Percentiles rank a stretch among this genome's conserved stretches.
Evolutionary conservation across 129 eudicot genomes (phyloP).

Genomic region (Centrapalus pauciflorus): DNA sequence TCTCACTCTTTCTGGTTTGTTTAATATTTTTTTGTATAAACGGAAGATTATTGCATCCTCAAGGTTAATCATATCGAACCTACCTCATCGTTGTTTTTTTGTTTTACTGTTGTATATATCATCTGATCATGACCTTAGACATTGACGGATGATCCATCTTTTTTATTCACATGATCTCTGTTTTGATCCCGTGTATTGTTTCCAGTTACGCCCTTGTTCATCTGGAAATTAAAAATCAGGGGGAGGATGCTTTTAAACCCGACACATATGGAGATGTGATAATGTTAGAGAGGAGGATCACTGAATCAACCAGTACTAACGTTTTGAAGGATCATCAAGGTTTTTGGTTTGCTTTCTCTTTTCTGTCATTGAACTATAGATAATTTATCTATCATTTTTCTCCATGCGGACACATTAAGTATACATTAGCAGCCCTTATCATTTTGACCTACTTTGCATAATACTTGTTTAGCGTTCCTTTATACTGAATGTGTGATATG

Average conservation of each 20-base stretch:
- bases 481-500: slow-evolving; percentile 13
- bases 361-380: not conserved
- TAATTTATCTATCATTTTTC: not conserved
- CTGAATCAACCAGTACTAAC: slow-evolving; percentile 61
- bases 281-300: slow-evolving; percentile 68
- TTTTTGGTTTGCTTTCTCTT: slow-evolving; percentile 16
- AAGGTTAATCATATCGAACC: not conserved
- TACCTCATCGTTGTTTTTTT: not conserved
- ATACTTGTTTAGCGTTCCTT: not conserved
- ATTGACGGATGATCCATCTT: not conserved
- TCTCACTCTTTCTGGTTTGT: not conserved
- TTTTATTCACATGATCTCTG: not conserved
- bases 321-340: slow-evolving; percentile 76
- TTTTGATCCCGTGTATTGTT: slow-evolving; percentile 10
- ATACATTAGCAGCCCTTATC: not conserved
- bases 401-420: not conserved
- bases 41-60: not conserved
- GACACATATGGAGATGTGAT: slow-evolving; percentile 67
- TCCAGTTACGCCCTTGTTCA: slow-evolving; percentile 77
- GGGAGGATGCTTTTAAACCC: slow-evolving; percentile 86
- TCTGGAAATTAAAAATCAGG: slow-evolving; percentile 73
- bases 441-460: not conserved
- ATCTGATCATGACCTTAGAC: not conserved
- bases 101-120: not conserved
- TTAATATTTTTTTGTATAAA: not conserved